Base-by-base conservation (phyloP, 768 basidiomycete genomes). In the Cystobasidium ongulense region DNA sequence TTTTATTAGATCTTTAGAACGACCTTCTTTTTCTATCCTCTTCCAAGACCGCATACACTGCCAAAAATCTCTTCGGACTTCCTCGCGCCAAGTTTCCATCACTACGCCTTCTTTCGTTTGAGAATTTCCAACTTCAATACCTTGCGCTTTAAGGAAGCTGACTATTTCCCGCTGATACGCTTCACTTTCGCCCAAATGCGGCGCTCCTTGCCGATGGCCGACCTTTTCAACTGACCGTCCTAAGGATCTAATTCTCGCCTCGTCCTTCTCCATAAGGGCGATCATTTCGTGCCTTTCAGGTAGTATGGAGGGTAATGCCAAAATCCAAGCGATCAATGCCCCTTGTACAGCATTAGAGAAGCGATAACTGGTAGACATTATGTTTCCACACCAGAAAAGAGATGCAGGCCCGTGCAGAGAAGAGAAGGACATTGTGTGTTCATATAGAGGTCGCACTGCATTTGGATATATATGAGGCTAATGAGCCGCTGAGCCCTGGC, bases 301-400 rank as follows among this genome's bases (percentile, higher is more conserved):
- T 23, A 64, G 23, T 13, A 64, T 64, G 3, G 23, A 27, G 8
- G 63, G 63, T 25, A 64, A 46, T 4, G 68, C 68, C 23, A 71
- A 25, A 31, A 27, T n/a, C 68, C 68, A 71, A 29, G 68, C 68
- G 4, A 59, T 59, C 53, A 71, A 43, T 36, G 68, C 68, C 33
- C 53, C 43, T 43, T 71, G 68, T 3, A 71, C n/a, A 27, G 68
- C 68, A 43, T 61, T 71, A 53, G 68, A 71, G 25, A 71, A 59
- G 8, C 68, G 68, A 36, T 71, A 71, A n/a, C 53, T 57, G 1
- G 68, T 71, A 7, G 68, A 71, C 68, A 71, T 71, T 15, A 71
- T n/a, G 33, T 71, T 54, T 15, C 68, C 68, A 35, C 31, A 31
- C 68, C 68, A 71, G 68, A 71, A 71, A 10, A 71, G 31, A 29